Evolutionary conservation across 345 rosid species (phyloP).

Genomic region (Populus davidiana): DNA sequence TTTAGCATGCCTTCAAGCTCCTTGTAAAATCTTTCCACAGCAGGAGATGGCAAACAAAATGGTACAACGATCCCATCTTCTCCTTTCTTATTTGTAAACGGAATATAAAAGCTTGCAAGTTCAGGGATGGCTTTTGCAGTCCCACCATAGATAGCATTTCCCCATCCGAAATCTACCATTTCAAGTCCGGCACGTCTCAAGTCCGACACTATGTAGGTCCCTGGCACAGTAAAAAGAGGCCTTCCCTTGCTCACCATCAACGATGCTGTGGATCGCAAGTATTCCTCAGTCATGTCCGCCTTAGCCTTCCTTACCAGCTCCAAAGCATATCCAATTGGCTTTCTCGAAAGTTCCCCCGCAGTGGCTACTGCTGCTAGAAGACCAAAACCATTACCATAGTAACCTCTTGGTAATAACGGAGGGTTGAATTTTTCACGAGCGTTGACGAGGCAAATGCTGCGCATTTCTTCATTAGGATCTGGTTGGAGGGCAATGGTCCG

Average conservation of each 20-base stretch:
- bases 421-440: neutral
- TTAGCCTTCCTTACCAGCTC: conserved; percentile 29
- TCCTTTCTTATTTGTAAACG: conserved; percentile 13
- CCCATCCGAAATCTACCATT: conserved; percentile 33
- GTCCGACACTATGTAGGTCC: conserved; percentile 7
- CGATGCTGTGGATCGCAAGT: conserved; percentile 17
- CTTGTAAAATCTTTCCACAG: conserved; percentile 20
- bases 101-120: neutral
- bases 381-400: conserved; percentile 43
- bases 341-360: conserved; percentile 9
- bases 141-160: conserved; percentile 21
- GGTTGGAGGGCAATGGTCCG: conserved; percentile 14
- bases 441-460: conserved; percentile 1
- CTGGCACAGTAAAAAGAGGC: neutral
- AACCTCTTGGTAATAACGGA: conserved; percentile 20
- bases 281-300: conserved; percentile 22
- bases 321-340: conserved; percentile 36
- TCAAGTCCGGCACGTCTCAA: neutral
- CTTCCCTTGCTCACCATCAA: conserved; percentile 18
- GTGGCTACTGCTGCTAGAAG: conserved; percentile 25
- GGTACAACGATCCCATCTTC: conserved; percentile 20
- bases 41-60: conserved; percentile 16
- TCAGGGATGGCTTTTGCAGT: neutral
- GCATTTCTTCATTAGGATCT: conserved; percentile 13
- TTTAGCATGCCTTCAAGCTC: conserved; percentile 5